Evolutionary conservation across 306 rosid species (phyloP).

Genomic region (Astragalus membranaceus): DNA sequence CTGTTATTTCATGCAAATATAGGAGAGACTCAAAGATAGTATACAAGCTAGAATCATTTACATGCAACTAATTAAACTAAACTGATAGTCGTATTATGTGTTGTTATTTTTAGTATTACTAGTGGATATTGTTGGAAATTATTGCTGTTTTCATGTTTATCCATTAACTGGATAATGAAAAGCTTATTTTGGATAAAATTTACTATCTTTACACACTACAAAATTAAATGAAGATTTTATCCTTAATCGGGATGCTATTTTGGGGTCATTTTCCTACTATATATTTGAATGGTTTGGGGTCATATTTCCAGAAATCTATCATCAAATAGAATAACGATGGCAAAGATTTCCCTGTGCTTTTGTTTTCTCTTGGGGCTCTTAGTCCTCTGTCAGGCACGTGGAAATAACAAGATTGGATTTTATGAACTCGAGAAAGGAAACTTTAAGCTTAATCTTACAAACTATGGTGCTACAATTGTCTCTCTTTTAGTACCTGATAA

Average conservation of each 20-base stretch:
- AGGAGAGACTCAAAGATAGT: no score
- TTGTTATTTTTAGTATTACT: no score
- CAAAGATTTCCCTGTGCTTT: neutral
- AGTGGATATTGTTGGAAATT: no score
- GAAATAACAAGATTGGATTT: conserved; percentile 12
- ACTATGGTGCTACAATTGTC: conserved; percentile 35
- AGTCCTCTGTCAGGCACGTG: neutral
- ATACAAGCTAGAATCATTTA: no score
- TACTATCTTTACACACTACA: neutral
- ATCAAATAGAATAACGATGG: neutral
- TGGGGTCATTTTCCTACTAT: neutral
- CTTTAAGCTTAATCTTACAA: conserved; percentile 16
- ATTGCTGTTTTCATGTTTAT: neutral
- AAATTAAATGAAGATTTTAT: neutral
- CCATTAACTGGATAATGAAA: neutral
- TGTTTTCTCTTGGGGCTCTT: neutral
- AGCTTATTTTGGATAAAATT: neutral
- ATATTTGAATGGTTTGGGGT: neutral
- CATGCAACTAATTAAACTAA: no score
- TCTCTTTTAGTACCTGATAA: conserved; percentile 26
- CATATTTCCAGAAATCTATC: neutral
- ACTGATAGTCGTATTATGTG: no score
- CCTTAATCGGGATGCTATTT: neutral
- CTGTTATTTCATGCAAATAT: no score
- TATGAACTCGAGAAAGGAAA: conserved; percentile 23